Evolutionary conservation across 2,329 filamentous ascomycete genomes (phyloP).

Genomic region (Dothiorella sarmentorum): DNA sequence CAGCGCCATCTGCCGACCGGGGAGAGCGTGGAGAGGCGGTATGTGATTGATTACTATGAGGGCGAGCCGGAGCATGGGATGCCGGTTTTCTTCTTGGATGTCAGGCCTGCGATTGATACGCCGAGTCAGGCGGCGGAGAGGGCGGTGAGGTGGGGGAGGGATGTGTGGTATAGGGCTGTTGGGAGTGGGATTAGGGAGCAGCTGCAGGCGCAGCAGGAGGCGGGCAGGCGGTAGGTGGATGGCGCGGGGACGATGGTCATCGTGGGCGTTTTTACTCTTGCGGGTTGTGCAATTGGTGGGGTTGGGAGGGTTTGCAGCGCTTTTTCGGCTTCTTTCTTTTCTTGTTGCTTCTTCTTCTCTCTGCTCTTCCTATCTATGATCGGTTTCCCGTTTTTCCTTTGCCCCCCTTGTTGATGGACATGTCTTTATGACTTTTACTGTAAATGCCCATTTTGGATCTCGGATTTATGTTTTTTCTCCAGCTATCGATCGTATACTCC

Average conservation of each 20-base stretch:
- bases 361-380: conserved; percentile 2
- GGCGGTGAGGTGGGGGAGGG: conserved; percentile 82
- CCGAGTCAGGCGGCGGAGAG: conserved; percentile 78
- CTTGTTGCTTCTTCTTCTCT: not conserved
- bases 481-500: not conserved
- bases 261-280: conserved; percentile 1
- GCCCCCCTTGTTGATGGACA: not conserved
- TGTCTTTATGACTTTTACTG: conserved; percentile 2
- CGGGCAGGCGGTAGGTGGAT: not conserved
- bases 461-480: not conserved
- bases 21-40: conserved; percentile 72
- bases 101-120: conserved; percentile 80
- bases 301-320: not conserved
- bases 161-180: conserved; percentile 88
- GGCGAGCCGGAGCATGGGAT: conserved; percentile 80
- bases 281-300: not conserved
- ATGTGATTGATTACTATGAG: conserved; percentile 96
- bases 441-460: not conserved
- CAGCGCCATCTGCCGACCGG: conserved; percentile 65
- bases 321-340: not conserved
- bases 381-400: too few species aligned
- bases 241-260: not conserved
- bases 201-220: conserved; percentile 22
- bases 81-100: conserved; percentile 93
- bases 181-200: conserved; percentile 63